These are phyloP conservation scores for Apiospora aurea DNA, from an alignment of 2,329 filamentous ascomycete genomes.

Conservation along the genomic window DNA sequence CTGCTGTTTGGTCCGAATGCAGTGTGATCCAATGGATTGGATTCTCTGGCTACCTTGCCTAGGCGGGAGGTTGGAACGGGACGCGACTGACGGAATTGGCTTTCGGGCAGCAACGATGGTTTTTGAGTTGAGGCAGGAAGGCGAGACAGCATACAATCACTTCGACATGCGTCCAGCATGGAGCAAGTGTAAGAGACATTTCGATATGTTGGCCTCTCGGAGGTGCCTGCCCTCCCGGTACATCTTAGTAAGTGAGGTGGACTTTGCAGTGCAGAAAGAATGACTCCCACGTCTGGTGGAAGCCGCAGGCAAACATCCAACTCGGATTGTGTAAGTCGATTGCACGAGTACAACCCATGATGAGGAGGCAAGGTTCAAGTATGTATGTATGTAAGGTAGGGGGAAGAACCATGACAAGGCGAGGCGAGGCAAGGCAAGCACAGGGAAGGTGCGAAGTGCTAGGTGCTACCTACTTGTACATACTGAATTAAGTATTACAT, in stretches of 20 bases:
- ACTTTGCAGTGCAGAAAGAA: not conserved
- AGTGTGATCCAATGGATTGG: not conserved
- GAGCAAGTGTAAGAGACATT: not conserved
- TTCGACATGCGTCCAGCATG: not conserved
- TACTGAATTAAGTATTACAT: not conserved
- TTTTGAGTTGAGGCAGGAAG: not conserved
- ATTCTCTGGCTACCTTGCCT: not conserved
- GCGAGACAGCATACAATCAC: constrained; percentile 1
- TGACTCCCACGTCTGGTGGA: constrained; percentile 2
- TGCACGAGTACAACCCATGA: not conserved
- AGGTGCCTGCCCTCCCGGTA: not conserved
- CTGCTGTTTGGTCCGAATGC: not conserved
- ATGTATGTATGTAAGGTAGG: not conserved
- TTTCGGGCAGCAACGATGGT: not conserved
- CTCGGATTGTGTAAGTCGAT: not conserved
- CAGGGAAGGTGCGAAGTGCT: not conserved
- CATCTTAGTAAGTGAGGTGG: not conserved
- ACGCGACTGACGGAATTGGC: not conserved
- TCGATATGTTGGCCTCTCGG: not conserved
- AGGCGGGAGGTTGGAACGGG: not conserved
- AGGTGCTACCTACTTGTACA: not conserved
- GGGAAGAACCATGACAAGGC: not conserved
- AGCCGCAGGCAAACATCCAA: not conserved
- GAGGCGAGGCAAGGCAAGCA: not conserved
- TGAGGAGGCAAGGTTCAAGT: not conserved